Evolutionary conservation across 1,284 basidiomycete genomes (phyloP), one percentile per base, ranked within the genome.

Genomic region (Austropuccinia psidii): DNA sequence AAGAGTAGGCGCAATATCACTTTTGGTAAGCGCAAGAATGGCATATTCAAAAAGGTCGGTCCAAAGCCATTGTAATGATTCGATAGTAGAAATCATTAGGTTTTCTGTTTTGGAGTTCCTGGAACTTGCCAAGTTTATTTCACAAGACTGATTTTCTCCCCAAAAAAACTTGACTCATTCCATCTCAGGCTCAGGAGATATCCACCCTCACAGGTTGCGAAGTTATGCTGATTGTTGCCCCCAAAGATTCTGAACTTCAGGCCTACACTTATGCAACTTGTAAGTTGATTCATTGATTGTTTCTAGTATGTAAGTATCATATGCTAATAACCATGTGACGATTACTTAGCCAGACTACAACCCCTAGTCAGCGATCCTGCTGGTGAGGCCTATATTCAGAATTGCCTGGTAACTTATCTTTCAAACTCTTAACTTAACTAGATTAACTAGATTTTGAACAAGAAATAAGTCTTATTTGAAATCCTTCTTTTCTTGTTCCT

Each of bases 1-100:
- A 62, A 64, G 50, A 73, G 70, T 37, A 73, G 70, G 35, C 52
- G 70, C 24, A 65, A 65, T 39, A 73, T 73, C n/a, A 73, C 70
- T 39, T 73, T 73, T 64, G 70, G 70, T 15, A 73, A 73, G 47
- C 60, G 70, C 15, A 73, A 73, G 50, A 29, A 64, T 41, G 70
- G 70, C 21, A 73, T 73, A 27, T 73, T 73, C 31, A 73, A 73
- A 47, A 73, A 73, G 60, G 70, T 72, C 4, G 41, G 54, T 31
- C 2, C 24, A 5, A 58, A 19, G 6, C 2, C 41, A 17, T 58
- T 21, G 29, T n/a, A n/a, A 31, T n/a, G 7, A 37, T 21, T 33
- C 24, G 41, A 21, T 15, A 21, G 19, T 50, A 13, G 15, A 21
- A 1, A 6, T 7, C 11, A 45, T 58, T 15, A 35, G 4, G 9